These are phyloP conservation scores for Martiniozyma abietophila DNA, from an alignment of 805 yeast genomes.

Conservation along the genomic window DNA sequence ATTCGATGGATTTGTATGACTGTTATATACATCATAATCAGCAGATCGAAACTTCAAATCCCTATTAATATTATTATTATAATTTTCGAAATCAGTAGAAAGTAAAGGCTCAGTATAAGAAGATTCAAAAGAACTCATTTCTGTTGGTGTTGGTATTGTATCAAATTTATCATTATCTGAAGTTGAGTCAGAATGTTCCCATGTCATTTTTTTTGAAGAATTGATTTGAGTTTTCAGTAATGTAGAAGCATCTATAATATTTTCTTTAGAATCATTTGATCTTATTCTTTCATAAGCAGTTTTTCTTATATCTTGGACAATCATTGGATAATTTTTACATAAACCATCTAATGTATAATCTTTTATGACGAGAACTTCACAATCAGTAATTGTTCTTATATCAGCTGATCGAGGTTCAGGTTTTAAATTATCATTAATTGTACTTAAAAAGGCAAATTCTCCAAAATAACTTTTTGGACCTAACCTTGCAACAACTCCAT, in stretches of 20 bases:
- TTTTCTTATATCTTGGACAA: conserved; percentile 48
- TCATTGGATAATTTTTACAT: conserved; percentile 47
- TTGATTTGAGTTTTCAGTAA: too few relatives aligned
- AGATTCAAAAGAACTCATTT: too few relatives aligned
- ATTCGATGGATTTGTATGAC: neutral
- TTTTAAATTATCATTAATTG: conserved; percentile 23
- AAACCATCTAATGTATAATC: conserved; percentile 45
- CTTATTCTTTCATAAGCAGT: conserved; percentile 48
- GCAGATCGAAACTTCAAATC: too few relatives aligned
- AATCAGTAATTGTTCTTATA: conserved; percentile 50
- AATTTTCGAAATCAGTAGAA: too few relatives aligned
- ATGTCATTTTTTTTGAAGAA: too few relatives aligned
- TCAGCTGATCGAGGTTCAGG: conserved; percentile 45
- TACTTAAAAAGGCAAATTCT: conserved; percentile 60
- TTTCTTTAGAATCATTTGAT: conserved; percentile 20
- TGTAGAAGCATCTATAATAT: too few relatives aligned
- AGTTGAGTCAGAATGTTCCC: neutral
- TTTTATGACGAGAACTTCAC: conserved; percentile 52
- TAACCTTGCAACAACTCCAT: conserved; percentile 44
- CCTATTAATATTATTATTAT: too few relatives aligned
- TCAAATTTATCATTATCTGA: neutral
- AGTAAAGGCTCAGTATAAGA: too few relatives aligned
- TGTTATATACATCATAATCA: too few relatives aligned
- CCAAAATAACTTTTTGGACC: conserved; percentile 64
- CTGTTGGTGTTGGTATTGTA: neutral